A percentile compares a stretch with the other conserved stretches of the same genome.
Evolutionary conservation across 305 asterid species (phyloP).

Genomic region (Rubia tinctorum): DNA sequence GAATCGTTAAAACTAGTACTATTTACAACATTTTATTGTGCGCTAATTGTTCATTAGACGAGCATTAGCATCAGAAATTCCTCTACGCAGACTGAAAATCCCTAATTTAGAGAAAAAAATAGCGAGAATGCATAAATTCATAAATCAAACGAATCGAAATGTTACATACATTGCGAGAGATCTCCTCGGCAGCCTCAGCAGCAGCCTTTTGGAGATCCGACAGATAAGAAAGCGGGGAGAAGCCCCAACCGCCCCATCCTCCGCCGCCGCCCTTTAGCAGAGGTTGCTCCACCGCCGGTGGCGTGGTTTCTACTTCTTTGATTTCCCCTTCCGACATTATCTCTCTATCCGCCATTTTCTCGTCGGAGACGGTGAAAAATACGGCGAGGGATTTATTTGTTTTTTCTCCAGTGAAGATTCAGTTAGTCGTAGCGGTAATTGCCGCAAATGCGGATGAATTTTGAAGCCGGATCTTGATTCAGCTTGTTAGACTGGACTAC

Average conservation of each 20-base stretch:
- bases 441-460: constrained; percentile 6
- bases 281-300: constrained; percentile 10
- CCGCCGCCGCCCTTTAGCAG: constrained; percentile 20
- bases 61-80: background rate
- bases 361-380: background rate
- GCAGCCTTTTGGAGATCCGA: constrained; percentile 55
- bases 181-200: constrained; percentile 44
- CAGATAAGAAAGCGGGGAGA: constrained; percentile 39
- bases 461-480: background rate
- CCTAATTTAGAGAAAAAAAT: background rate
- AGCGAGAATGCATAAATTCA: background rate
- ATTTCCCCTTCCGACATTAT: constrained; percentile 20
- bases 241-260: constrained; percentile 52
- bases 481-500: background rate
- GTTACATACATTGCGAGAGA: constrained; percentile 44
- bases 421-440: background rate
- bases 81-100: background rate
- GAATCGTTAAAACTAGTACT: background rate
- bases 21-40: background rate
- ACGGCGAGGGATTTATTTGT: too few relatives aligned
- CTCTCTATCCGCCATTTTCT: constrained; percentile 33
- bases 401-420: background rate
- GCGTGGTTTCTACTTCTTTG: constrained; percentile 6
- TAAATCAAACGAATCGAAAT: constrained; percentile 2
- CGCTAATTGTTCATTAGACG: background rate